Percentiles rank a stretch among this genome's conserved stretches.
Conservation (phyloP, 2,329 filamentous ascomycete genomes). For the Colletotrichum higginsianum region DNA sequence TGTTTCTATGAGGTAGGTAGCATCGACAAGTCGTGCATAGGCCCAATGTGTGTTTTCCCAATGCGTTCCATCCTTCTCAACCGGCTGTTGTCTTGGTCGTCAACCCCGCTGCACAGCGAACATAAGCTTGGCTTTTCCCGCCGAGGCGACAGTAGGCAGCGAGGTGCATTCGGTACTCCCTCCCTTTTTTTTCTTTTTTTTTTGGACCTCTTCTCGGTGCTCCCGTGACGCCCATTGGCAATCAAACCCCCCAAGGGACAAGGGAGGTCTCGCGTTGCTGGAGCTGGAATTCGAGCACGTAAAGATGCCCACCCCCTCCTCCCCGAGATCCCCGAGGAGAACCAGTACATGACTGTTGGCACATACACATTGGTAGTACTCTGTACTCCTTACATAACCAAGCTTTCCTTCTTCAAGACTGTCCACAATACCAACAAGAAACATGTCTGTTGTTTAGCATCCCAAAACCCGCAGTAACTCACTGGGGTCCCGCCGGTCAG, state of each 20-base stretch:
- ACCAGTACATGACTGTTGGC: neutral
- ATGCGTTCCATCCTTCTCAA: slow-evolving; percentile 13
- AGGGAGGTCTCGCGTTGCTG: neutral
- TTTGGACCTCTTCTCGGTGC: neutral
- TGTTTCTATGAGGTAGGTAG: neutral
- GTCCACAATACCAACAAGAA: neutral
- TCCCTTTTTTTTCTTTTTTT: slow-evolving; percentile 4
- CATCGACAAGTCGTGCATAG: no score
- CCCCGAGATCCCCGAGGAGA: neutral
- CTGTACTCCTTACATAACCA: no score
- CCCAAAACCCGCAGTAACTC: slow-evolving; percentile 6
- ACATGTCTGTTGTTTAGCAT: no score
- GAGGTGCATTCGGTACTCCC: neutral
- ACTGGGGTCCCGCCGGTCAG: slow-evolving; percentile 25
- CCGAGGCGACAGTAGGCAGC: neutral
- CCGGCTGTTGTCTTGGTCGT: slow-evolving; percentile 28
- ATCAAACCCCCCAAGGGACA: slow-evolving; percentile 12
- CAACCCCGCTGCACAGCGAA: neutral
- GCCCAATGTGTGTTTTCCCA: neutral
- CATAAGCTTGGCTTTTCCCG: no score
- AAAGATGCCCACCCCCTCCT: neutral
- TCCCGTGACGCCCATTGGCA: slow-evolving; percentile 30
- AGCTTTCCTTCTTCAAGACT: no score
- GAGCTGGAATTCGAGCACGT: neutral
- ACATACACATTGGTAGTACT: no score